A percentile compares a stretch with the other conserved stretches of the same genome.
Conservation (phyloP, 257 asterid species). For the Solanum bulbocastanum region DNA sequence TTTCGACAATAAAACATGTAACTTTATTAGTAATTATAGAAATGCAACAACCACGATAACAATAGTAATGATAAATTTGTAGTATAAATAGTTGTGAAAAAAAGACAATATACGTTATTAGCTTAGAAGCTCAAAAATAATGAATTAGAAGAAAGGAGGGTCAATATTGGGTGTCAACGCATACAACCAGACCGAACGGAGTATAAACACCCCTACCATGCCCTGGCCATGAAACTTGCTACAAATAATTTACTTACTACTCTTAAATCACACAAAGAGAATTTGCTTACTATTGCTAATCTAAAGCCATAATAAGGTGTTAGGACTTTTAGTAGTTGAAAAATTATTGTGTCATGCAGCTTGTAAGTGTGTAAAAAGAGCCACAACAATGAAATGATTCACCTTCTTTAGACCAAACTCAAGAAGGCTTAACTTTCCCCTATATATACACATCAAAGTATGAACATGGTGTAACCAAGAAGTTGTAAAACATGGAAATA, state of each 20-base stretch:
- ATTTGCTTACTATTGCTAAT: neutral
- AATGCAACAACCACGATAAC: too few relatives aligned
- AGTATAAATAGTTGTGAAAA: neutral
- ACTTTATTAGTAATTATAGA: too few relatives aligned
- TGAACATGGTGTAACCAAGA: neutral
- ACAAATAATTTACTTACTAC: neutral
- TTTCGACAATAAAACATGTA: too few relatives aligned
- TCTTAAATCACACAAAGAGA: neutral
- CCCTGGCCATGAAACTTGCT: neutral
- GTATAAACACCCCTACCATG: neutral
- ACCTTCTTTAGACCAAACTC: constrained; percentile 7
- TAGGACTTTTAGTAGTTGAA: too few relatives aligned
- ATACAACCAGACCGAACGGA: neutral
- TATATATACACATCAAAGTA: neutral
- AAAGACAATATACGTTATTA: accelerated
- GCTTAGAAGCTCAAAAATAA: neutral
- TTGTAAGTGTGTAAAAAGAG: neutral
- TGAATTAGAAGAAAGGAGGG: neutral
- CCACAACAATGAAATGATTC: constrained; percentile 32
- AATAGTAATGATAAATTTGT: too few relatives aligned
- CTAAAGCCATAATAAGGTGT: neutral
- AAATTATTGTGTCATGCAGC: neutral
- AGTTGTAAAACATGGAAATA: neutral
- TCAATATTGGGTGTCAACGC: neutral
- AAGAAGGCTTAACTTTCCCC: neutral